These are phyloP conservation scores for Jatropha multifida DNA, from an alignment of 441 rosid genomes.

Conservation along the genomic window DNA sequence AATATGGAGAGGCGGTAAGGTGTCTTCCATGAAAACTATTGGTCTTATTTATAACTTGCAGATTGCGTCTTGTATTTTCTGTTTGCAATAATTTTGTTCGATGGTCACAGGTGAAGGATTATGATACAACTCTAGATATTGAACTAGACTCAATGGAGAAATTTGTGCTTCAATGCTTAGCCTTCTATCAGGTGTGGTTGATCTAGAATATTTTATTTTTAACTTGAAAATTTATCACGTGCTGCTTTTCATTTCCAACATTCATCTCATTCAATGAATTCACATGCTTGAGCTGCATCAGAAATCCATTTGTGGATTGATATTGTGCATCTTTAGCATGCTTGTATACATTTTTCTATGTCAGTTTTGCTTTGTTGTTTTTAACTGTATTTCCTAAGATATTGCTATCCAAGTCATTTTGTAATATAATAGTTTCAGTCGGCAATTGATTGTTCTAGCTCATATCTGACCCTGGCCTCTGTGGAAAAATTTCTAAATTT, in stretches of 20 bases:
- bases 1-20: conserved; percentile 81
- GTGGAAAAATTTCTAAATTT: conserved; percentile 15
- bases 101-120: conserved; percentile 78
- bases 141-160: conserved; percentile 96
- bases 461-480: not conserved
- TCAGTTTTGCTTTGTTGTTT: not conserved
- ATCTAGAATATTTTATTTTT: conserved; percentile 1
- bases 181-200: conserved; percentile 86
- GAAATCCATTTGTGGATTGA: not conserved
- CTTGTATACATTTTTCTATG: not conserved
- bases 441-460: not conserved
- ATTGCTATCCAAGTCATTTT: not conserved
- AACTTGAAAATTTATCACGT: conserved; percentile 7
- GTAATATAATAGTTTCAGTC: not conserved
- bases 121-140: conserved; percentile 89
- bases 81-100: conserved; percentile 26
- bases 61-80: conserved; percentile 14
- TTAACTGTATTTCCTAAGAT: not conserved
- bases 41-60: conserved; percentile 8
- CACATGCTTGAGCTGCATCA: conserved; percentile 1
- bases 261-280: not conserved
- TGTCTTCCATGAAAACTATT: not conserved
- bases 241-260: not conserved
- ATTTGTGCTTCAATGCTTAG: conserved; percentile 96
- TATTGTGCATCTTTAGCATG: not conserved